Conservation (phyloP, 1,139 yeast genomes). For the Arxiozyma slooffiae region DNA sequence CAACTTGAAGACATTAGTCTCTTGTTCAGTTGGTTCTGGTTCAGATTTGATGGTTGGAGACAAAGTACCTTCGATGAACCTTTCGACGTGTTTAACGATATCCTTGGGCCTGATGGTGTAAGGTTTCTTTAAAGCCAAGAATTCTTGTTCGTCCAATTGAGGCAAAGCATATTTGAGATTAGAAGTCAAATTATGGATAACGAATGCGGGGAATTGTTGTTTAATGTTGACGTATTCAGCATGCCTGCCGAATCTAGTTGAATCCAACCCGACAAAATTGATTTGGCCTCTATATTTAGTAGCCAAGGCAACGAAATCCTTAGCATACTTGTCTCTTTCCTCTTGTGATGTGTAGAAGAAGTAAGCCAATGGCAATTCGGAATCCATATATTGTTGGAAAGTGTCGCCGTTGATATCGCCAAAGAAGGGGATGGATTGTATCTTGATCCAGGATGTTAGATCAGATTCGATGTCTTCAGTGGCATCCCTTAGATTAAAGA, state of each 20-base stretch:
- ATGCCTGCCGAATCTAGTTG: constrained; percentile 72
- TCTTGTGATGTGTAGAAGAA: constrained; percentile 68
- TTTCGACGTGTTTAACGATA: constrained; percentile 53
- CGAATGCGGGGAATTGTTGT: constrained; percentile 83
- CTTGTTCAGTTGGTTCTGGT: constrained; percentile 72
- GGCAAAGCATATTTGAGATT: constrained; percentile 71
- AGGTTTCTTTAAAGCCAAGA: constrained; percentile 17
- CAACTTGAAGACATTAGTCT: constrained; percentile 61
- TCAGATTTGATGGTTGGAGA: constrained; percentile 77
- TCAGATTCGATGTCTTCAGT: constrained; percentile 21
- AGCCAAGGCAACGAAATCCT: constrained; percentile 52
- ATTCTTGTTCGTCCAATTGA: constrained; percentile 35
- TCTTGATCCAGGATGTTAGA: constrained; percentile 48
- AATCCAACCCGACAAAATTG: constrained; percentile 84
- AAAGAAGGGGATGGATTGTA: constrained; percentile 73
- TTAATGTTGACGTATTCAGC: constrained; percentile 82
- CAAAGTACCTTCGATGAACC: constrained; percentile 54
- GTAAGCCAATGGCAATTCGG: constrained; percentile 75
- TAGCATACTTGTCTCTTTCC: constrained; percentile 49
- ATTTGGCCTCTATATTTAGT: constrained; percentile 69
- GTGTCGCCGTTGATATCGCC: constrained; percentile 86
- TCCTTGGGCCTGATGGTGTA: constrained; percentile 33
- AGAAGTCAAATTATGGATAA: constrained; percentile 59
- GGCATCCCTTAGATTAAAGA: constrained; percentile 30
- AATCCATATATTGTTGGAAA: constrained; percentile 62